Evolutionary conservation across 305 asterid species (phyloP).

Genomic region (Galium porrigens): DNA sequence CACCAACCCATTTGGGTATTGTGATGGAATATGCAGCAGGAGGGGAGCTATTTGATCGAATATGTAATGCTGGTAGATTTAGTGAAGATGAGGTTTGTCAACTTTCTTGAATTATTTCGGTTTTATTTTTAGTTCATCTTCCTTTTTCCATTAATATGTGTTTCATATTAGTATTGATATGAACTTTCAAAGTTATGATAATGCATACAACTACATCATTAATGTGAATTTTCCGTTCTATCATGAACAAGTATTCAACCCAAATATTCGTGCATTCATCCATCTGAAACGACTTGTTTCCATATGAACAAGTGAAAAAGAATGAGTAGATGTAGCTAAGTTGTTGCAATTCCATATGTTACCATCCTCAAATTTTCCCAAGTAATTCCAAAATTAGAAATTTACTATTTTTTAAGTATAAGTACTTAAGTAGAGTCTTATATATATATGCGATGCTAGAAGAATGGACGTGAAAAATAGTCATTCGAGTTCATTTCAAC

Average conservation of each 20-base stretch:
- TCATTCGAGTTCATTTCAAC: not conserved
- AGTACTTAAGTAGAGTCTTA: not conserved
- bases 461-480: too few relatives aligned
- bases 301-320: not conserved
- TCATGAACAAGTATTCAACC: too few relatives aligned
- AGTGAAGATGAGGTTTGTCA: conserved; percentile 66
- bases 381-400: not conserved
- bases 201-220: too few relatives aligned
- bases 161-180: too few relatives aligned
- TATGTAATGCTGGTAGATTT: conserved; percentile 70
- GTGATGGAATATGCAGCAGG: conserved; percentile 95
- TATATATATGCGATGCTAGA: not conserved
- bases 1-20: conserved; percentile 67
- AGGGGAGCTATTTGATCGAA: conserved; percentile 81
- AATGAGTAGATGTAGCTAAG: not conserved
- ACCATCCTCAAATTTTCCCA: not conserved
- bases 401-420: not conserved
- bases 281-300: too few relatives aligned
- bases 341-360: not conserved
- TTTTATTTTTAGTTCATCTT: not conserved
- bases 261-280: not conserved
- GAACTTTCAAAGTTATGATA: too few relatives aligned
- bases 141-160: too few relatives aligned
- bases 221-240: too few relatives aligned
- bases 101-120: not conserved